Evolutionary conservation across 164 flowering plant species (phyloP), one percentile per base, ranked within the genome.

Genomic region (Vitis amurensis): DNA sequence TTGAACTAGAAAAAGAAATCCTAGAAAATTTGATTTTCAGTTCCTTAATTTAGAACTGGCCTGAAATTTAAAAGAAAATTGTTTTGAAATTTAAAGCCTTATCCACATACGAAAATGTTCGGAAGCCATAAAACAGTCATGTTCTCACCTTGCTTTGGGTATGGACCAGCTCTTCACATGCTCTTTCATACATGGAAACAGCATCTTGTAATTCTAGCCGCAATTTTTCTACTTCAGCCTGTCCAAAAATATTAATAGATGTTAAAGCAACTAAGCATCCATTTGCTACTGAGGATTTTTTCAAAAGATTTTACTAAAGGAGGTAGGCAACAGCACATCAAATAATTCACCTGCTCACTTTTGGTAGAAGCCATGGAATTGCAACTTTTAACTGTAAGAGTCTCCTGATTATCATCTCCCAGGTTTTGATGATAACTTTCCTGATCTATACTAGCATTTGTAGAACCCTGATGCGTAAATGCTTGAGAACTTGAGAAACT

Each of bases 111-210:
- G 2, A 57, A 29, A 70, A 59, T 49, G 23, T 13, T 53, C 12
- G 37, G 14, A 15, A 8, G 13, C 65, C 52, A 63, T n/a, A 30
- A 37, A 50, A 31, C 16, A 10, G 14, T 64, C 49, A 13, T 44
- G 51, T 29, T 23, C 75, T 30, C 30, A 93, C 96, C 93, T 88
- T 83, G 37, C 76, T 78, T 71, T 88, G 88, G 30, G 89, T 72
- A 75, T 77, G 78, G 37, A 82, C 86, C 60, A 91, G 82, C 27
- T 91, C 90, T 76, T 85, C 80, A 79, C 97, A 90, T 61, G 92
- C 84, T 73, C 65, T 80, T 69, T 76, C 83, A 73, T 91, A 93
- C 94, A 88, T 77, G 27, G 76, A 59, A 66, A 85, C 55, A 13
- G 91, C 86, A 61, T 71, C 77, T 50, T 72, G 83, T 55, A 93